Evolutionary conservation across 176 grass and related monocot species (phyloP).

Genomic region (Metroxylon sagu): DNA sequence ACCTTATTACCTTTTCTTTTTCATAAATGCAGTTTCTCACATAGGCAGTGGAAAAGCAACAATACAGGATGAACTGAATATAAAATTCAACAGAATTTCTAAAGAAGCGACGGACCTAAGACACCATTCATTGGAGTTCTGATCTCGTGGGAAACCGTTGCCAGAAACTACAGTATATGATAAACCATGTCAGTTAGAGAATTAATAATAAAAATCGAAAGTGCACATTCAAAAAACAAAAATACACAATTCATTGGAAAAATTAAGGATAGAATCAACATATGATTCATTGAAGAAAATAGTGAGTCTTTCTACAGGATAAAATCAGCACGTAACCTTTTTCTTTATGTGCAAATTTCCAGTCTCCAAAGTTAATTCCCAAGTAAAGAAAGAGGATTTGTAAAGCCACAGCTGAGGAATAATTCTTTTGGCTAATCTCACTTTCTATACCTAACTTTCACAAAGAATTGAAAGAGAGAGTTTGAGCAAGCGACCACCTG

Average conservation of each 20-base stretch:
- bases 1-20: not conserved
- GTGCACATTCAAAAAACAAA: not conserved
- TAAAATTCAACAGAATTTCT: constrained; percentile 5
- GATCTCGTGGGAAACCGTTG: constrained; percentile 86
- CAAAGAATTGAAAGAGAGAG: not conserved
- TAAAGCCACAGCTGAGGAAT: too few species aligned
- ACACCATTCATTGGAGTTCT: constrained; percentile 89
- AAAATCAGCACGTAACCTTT: too few species aligned
- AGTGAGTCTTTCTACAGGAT: too few species aligned
- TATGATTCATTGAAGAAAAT: too few species aligned
- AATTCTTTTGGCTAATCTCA: too few species aligned
- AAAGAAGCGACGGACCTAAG: constrained; percentile 44
- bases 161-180: constrained; percentile 66
- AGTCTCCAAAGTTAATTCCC: too few species aligned
- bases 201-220: not conserved
- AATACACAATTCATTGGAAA: too few species aligned
- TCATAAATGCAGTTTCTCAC: not conserved
- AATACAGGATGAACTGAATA: not conserved
- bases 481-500: constrained; percentile 45
- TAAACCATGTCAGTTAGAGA: constrained; percentile 26
- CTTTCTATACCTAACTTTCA: too few species aligned
- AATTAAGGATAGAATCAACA: too few species aligned
- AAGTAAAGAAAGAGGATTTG: too few species aligned
- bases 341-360: too few species aligned
- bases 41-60: constrained; percentile 5